phyloP scores from a whole-genome alignment of 108 stramenopile genomes.

The Epithemia pelagica region DNA sequence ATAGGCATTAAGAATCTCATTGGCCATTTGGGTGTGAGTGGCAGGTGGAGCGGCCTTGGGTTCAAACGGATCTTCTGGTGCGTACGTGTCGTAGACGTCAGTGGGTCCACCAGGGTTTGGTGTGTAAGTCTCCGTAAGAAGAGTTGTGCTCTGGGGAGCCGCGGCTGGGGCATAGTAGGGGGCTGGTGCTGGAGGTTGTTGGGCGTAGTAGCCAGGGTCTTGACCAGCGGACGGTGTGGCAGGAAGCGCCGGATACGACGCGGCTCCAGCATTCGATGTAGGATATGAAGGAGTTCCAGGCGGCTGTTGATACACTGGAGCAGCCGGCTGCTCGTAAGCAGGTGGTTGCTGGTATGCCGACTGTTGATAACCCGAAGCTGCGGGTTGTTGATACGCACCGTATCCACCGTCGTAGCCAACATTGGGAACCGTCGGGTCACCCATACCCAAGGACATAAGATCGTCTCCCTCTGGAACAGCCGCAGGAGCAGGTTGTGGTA shows the following conservation, averaged over 20 bases:
- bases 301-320: conserved; percentile 19
- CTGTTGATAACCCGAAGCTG: neutral
- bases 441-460: conserved; percentile 25
- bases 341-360: conserved; percentile 7
- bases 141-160: neutral
- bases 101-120: conserved; percentile 2
- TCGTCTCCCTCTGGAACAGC: conserved; percentile 9
- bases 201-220: neutral
- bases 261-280: conserved; percentile 9
- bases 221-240: conserved; percentile 17
- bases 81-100: conserved; percentile 11
- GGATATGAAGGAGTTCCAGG: conserved; percentile 5
- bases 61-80: conserved; percentile 47
- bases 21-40: conserved; percentile 9
- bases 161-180: conserved; percentile 11
- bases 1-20: conserved; percentile 13
- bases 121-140: neutral
- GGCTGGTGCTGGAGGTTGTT: conserved; percentile 4
- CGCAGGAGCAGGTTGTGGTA: conserved; percentile 6
- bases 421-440: conserved; percentile 23
- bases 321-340: conserved; percentile 6
- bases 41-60: conserved; percentile 32
- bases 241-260: conserved; percentile 17
- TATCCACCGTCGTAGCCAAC: conserved; percentile 1
- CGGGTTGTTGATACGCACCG: neutral